Evolutionary conservation across 495 filamentous ascomycete species (phyloP), one percentile per base, ranked within the genome.

Genomic region (Apodospora peruviana): DNA sequence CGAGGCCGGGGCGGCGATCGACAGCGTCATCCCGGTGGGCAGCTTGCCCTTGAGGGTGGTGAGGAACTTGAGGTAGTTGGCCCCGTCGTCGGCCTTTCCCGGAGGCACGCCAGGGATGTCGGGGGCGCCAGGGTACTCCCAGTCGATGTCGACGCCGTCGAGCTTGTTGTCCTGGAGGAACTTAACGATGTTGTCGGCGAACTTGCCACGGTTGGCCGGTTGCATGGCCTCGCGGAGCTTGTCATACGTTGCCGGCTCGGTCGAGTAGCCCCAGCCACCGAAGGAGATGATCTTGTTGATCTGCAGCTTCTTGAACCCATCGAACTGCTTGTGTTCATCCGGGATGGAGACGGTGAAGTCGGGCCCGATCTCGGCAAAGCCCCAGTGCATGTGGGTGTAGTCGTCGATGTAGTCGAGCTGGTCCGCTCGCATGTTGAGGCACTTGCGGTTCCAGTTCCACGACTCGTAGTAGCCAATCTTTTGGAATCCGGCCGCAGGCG

Each of bases 121-220:
- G 5, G 50, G 55, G 4, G 57, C 27, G 5, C 61, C 64, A 7
- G 71, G 72, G 37, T 73, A 71, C 38, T 72, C 69, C 69, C 69
- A 72, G 51, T 72, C 69, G 22, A 68, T 36, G 47, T 72, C 62
- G 14, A 64, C 39, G 4, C 67, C 65, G 40, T 72, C 71, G 0
- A 74, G 47, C 19, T 40, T 37, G 17, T 68, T 17, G 1, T 59
- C 35, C 0, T 59, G 45, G 12, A 67, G 21, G 25, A 67, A 59
- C 7, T 52, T 39, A 45, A 43, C 59, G 4, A 68, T 14, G 48
- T 62, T 68, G 25, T 18, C 51, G 10, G 52, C 53, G 22, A 70
- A 55, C 0, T 40, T 53, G 5, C 48, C 32, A 0, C 59, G 50
- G 34, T 68, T 63, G 3, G 44, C 58, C 1, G 53, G 18, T 7